A percentile compares a stretch with the other conserved stretches of the same genome.
These are phyloP conservation scores for Solanum piurae DNA, from an alignment of 257 asterid genomes.

Conservation along the genomic window DNA sequence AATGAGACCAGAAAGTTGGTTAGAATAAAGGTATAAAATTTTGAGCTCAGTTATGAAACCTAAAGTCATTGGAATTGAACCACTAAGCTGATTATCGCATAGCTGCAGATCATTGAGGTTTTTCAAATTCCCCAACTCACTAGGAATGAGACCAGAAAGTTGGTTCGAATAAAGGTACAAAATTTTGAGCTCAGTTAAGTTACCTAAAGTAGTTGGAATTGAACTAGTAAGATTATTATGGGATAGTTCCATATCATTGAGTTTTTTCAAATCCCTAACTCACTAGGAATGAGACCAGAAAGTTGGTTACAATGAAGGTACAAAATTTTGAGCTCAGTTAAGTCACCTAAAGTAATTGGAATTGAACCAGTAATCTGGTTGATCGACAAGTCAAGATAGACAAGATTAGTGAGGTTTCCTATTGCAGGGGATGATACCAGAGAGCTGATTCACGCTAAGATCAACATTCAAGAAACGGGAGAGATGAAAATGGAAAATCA, in stretches of 20 bases:
- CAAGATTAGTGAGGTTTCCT: background rate
- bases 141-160: constrained; percentile 7
- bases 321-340: background rate
- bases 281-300: constrained; percentile 6
- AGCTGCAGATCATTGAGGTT: background rate
- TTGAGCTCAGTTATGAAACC: background rate
- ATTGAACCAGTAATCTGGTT: too few relatives aligned
- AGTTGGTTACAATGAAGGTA: background rate
- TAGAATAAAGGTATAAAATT: background rate
- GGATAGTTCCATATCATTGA: too few relatives aligned
- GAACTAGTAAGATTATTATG: too few relatives aligned
- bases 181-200: background rate
- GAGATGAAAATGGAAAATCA: constrained; percentile 12
- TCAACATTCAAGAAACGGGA: constrained; percentile 16
- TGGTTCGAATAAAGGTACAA: background rate
- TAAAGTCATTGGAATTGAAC: background rate
- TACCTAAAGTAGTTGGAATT: too few relatives aligned
- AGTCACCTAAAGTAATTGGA: background rate
- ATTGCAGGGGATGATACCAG: background rate
- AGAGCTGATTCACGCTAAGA: background rate
- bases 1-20: background rate
- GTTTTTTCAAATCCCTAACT: too few relatives aligned
- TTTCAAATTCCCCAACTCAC: background rate
- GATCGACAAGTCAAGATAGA: background rate
- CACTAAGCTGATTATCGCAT: background rate